These are phyloP conservation scores for Didymella sp. DNA, from an alignment of 2,329 filamentous ascomycete species.

Conservation along the genomic window DNA sequence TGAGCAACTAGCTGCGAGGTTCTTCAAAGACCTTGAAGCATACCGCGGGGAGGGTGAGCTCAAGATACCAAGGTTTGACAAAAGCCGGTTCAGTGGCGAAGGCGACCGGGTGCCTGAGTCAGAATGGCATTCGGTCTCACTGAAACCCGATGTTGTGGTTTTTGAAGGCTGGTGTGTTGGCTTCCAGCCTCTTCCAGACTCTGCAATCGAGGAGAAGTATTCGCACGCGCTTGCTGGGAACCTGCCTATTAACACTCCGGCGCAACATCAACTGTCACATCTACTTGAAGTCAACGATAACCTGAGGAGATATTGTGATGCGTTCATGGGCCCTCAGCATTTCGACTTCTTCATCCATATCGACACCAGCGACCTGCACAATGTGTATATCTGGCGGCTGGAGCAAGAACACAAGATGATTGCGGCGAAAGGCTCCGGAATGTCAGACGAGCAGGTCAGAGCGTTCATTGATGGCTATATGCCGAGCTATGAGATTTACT, in stretches of 20 bases:
- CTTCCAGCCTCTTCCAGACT: constrained; percentile 70
- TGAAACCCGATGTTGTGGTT: constrained; percentile 70
- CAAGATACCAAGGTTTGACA: constrained; percentile 80
- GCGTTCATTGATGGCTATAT: constrained; percentile 72
- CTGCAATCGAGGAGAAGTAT: constrained; percentile 63
- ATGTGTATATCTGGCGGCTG: constrained; percentile 83
- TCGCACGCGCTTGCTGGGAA: constrained; percentile 60
- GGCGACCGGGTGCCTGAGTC: constrained; percentile 73
- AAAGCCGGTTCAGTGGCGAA: constrained; percentile 75
- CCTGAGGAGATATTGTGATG: constrained; percentile 59
- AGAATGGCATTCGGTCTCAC: constrained; percentile 68
- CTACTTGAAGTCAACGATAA: constrained; percentile 66
- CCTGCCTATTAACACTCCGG: constrained; percentile 55
- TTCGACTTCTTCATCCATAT: constrained; percentile 71
- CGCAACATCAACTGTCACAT: constrained; percentile 62
- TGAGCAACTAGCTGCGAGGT: constrained; percentile 65
- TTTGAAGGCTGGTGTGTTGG: constrained; percentile 94
- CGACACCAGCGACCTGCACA: constrained; percentile 74
- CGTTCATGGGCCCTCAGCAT: constrained; percentile 52
- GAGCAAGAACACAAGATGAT: constrained; percentile 80
- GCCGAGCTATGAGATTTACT: constrained; percentile 65
- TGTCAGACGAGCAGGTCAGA: constrained; percentile 81
- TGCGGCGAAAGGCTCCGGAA: constrained; percentile 71
- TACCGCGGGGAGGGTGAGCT: constrained; percentile 59
- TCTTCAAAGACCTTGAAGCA: constrained; percentile 66